Evolutionary conservation across 495 filamentous ascomycete genomes (phyloP).

Genomic region (Aspergillus sclerotioniger): DNA sequence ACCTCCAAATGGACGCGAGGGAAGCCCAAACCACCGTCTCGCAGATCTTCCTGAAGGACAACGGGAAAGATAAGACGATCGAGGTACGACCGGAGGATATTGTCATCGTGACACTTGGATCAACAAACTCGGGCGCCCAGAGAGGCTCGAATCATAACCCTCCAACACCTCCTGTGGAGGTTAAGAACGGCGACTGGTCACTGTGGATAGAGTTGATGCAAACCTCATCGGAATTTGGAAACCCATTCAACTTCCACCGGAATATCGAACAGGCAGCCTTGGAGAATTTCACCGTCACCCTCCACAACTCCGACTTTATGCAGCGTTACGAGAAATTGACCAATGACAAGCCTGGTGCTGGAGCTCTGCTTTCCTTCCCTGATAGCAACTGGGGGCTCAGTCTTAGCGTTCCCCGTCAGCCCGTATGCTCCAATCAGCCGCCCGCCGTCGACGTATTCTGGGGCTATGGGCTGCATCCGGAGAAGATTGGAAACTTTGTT

Average conservation of each 20-base stretch:
- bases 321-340: constrained; percentile 24
- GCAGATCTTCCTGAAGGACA: constrained; percentile 11
- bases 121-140: constrained; percentile 18
- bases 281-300: constrained; percentile 40
- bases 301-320: constrained; percentile 32
- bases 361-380: constrained; percentile 32
- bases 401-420: constrained; percentile 38
- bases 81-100: constrained; percentile 21
- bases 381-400: constrained; percentile 38
- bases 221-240: constrained; percentile 28
- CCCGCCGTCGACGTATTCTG: constrained; percentile 29
- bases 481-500: constrained; percentile 30
- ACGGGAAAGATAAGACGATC: constrained; percentile 10
- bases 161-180: constrained; percentile 1
- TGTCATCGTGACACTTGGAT: constrained; percentile 26
- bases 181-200: constrained; percentile 23
- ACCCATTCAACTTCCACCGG: constrained; percentile 35
- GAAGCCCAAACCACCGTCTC: constrained; percentile 14
- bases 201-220: constrained; percentile 23
- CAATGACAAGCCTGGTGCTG: constrained; percentile 31
- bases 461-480: constrained; percentile 36
- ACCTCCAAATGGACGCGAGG: constrained; percentile 16
- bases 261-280: constrained; percentile 28
- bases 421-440: constrained; percentile 33
- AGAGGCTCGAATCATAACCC: constrained; percentile 20